Percentiles rank a stretch among this genome's conserved stretches.
These are phyloP conservation scores for Alternaria conjuncta DNA, from an alignment of 2,329 filamentous ascomycete species.

Conservation along the genomic window DNA sequence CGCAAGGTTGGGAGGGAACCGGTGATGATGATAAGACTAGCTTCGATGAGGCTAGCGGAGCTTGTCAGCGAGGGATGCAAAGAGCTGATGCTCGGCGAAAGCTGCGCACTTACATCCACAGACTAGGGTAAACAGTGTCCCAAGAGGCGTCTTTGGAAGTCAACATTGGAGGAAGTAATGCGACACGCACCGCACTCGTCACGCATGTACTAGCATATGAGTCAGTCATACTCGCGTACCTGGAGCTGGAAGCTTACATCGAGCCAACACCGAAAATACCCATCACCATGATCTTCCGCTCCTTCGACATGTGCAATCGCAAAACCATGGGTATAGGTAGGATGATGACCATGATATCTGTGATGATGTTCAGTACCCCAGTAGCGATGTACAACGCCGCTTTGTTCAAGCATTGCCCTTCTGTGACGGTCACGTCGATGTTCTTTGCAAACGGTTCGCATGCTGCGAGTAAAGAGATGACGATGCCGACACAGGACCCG, in stretches of 20 bases:
- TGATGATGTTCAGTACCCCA: slow-evolving; percentile 23
- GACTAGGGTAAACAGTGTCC: slow-evolving; percentile 18
- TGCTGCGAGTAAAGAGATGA: slow-evolving; percentile 23
- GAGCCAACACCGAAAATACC: slow-evolving; percentile 13
- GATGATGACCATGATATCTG: slow-evolving; percentile 19
- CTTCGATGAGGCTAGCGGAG: slow-evolving; percentile 43
- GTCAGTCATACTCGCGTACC: slow-evolving; percentile 1
- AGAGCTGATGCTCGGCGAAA: not conserved
- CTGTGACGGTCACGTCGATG: slow-evolving; percentile 19
- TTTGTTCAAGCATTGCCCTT: slow-evolving; percentile 24
- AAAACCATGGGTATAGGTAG: slow-evolving; percentile 22
- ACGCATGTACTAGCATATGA: slow-evolving; percentile 13
- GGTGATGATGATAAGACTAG: slow-evolving; percentile 52
- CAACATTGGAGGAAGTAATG: slow-evolving; percentile 18
- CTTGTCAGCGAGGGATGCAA: not conserved
- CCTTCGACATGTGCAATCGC: slow-evolving; percentile 17
- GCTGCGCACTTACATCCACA: slow-evolving; percentile 16
- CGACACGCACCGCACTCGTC: slow-evolving; percentile 18
- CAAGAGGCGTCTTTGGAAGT: slow-evolving; percentile 13
- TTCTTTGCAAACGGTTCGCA: slow-evolving; percentile 24
- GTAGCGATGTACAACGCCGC: slow-evolving; percentile 25
- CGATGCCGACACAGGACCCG: slow-evolving; percentile 20
- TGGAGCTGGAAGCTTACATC: not conserved
- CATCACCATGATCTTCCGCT: slow-evolving; percentile 20
- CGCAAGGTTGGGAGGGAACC: slow-evolving; percentile 50